phyloP scores from a whole-genome alignment of 2,329 filamentous ascomycete species.

The Westerdykella sp. region DNA sequence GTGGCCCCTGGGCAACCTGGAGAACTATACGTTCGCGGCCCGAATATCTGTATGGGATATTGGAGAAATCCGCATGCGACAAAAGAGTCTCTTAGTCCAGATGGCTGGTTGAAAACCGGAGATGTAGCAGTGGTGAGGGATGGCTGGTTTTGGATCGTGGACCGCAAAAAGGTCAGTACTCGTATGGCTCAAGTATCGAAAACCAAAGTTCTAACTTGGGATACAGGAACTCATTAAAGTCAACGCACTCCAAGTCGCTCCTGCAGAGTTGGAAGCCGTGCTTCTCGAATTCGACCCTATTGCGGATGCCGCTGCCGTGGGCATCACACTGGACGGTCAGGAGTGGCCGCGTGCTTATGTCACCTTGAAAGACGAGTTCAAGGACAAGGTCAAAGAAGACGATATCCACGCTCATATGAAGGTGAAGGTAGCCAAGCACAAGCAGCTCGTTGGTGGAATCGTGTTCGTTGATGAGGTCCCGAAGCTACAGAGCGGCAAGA shows the following conservation, averaged over 20 bases:
- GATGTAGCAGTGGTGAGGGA: conserved; percentile 30
- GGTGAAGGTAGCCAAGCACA: conserved; percentile 47
- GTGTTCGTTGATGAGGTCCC: conserved; percentile 53
- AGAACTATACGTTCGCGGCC: conserved; percentile 38
- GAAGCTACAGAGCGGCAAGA: conserved; percentile 54
- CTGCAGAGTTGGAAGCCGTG: conserved; percentile 43
- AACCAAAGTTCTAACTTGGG: not conserved
- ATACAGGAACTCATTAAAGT: conserved; percentile 41
- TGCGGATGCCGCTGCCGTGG: conserved; percentile 51
- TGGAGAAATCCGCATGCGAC: conserved; percentile 39
- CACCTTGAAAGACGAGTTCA: conserved; percentile 43
- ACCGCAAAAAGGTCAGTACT: conserved; percentile 30
- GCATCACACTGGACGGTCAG: conserved; percentile 46
- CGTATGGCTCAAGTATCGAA: not conserved
- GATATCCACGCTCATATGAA: conserved; percentile 37
- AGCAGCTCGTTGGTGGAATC: conserved; percentile 48
- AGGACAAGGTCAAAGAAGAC: conserved; percentile 24
- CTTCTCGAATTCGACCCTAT: conserved; percentile 49
- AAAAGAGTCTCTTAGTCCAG: conserved; percentile 30
- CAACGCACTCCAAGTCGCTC: conserved; percentile 36
- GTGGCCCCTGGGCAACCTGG: conserved; percentile 34
- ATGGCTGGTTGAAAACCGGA: conserved; percentile 37
- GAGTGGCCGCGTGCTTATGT: conserved; percentile 53
- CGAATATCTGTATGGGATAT: conserved; percentile 39
- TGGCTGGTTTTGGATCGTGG: conserved; percentile 35